phyloP scores from a whole-genome alignment of 805 yeast genomes.

The Metschnikowia lunata region DNA sequence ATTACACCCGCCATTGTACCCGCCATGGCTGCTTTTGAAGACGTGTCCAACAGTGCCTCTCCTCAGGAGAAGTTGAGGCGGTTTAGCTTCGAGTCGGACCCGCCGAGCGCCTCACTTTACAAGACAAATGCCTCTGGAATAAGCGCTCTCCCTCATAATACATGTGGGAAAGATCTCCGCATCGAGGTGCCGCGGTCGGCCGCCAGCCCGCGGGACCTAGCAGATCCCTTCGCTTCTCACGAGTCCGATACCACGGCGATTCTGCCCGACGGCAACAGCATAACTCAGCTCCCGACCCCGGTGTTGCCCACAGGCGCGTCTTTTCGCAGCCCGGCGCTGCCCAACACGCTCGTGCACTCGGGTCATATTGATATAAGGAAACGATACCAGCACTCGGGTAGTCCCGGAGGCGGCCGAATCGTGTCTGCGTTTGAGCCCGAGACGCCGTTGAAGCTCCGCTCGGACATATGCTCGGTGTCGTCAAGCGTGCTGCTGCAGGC shows the following conservation, averaged over 20 bases:
- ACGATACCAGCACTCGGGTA: background rate
- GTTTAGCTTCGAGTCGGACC: background rate
- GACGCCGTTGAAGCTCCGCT: constrained; percentile 1
- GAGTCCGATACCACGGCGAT: constrained; percentile 1
- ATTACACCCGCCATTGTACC: too few relatives aligned
- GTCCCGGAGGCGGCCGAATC: constrained; percentile 4
- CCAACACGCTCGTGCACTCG: background rate
- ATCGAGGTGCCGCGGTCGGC: constrained; percentile 11
- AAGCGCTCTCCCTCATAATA: too few relatives aligned
- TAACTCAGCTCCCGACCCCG: constrained; percentile 47
- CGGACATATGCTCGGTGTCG: constrained; percentile 4
- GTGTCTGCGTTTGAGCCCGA: constrained; percentile 14
- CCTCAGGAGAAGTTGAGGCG: background rate
- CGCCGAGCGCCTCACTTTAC: too few relatives aligned
- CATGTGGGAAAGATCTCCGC: constrained; percentile 1
- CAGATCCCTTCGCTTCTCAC: constrained; percentile 11
- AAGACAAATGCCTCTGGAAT: too few relatives aligned
- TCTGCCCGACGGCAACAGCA: constrained; percentile 23
- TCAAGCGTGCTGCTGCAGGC: constrained; percentile 3
- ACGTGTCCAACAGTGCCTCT: constrained; percentile 1
- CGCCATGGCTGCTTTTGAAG: background rate
- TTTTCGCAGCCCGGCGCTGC: background rate
- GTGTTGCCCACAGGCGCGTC: constrained; percentile 18
- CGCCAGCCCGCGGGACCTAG: constrained; percentile 2
- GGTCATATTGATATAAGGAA: constrained; percentile 10